phyloP scores from a whole-genome alignment of 495 filamentous ascomycete genomes.

The Aspergillus conjunctus region DNA sequence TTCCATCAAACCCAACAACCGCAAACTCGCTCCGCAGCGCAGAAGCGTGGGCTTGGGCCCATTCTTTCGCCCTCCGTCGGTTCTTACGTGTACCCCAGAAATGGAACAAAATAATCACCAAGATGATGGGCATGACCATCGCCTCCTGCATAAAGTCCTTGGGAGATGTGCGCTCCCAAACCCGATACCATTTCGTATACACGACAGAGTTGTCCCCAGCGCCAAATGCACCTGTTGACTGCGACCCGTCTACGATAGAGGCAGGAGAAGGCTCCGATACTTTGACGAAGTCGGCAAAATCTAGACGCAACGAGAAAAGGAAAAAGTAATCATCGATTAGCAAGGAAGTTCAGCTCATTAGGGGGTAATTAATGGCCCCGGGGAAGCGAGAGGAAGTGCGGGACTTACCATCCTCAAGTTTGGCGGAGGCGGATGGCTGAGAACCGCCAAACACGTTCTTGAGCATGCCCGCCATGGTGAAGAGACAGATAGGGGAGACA shows the following conservation, averaged over 20 bases:
- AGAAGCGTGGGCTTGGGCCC: constrained; percentile 74
- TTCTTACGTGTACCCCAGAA: constrained; percentile 82
- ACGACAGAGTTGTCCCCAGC: constrained; percentile 50
- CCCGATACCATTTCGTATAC: constrained; percentile 94
- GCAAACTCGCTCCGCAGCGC: constrained; percentile 80
- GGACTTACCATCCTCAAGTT: constrained; percentile 63
- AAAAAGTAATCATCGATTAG: not conserved
- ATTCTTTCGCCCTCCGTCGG: constrained; percentile 73
- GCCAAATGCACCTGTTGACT: constrained; percentile 47
- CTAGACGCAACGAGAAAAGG: constrained; percentile 38
- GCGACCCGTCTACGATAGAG: constrained; percentile 46
- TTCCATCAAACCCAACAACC: constrained; percentile 74
- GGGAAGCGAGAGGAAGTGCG: constrained; percentile 4
- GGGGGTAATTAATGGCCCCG: not conserved
- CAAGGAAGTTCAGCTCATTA: constrained; percentile 9
- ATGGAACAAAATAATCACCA: constrained; percentile 74
- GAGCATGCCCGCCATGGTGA: constrained; percentile 65
- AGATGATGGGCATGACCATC: constrained; percentile 72
- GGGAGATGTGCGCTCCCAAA: constrained; percentile 83
- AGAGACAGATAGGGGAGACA: not conserved
- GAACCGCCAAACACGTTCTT: constrained; percentile 68
- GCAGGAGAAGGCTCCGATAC: constrained; percentile 64
- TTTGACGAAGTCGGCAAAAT: constrained; percentile 78
- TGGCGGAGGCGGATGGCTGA: constrained; percentile 54
- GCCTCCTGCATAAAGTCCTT: constrained; percentile 87